Conservation (phyloP, 192 early-diverging fungal species). For the Dissophora ornata region DNA sequence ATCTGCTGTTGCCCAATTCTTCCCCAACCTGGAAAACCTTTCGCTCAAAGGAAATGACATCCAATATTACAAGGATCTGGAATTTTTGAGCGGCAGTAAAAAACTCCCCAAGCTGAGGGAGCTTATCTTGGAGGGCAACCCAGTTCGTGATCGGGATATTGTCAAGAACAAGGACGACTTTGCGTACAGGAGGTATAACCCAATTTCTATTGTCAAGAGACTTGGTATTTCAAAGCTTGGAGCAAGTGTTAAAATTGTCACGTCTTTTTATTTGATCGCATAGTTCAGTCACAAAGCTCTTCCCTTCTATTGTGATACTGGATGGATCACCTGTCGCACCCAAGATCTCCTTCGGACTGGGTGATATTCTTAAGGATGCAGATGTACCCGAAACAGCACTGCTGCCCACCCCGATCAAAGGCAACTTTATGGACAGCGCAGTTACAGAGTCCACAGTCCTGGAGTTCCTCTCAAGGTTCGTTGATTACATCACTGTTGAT, state of each 20-base stretch:
- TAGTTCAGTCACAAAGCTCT: conserved; percentile 48
- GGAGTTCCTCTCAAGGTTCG: conserved; percentile 56
- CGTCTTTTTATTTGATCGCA: not conserved
- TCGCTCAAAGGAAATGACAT: conserved; percentile 61
- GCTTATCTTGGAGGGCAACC: conserved; percentile 57
- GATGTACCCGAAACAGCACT: not conserved
- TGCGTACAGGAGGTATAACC: conserved; percentile 46
- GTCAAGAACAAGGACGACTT: conserved; percentile 44
- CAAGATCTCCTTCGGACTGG: conserved; percentile 48
- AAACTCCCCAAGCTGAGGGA: conserved; percentile 47
- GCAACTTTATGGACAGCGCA: conserved; percentile 58
- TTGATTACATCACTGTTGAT: not conserved
- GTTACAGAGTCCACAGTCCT: conserved; percentile 37
- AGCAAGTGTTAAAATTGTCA: not conserved
- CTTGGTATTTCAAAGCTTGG: no score
- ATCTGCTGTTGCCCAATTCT: conserved; percentile 29
- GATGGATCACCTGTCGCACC: conserved; percentile 47
- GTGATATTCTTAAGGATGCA: conserved; percentile 3
- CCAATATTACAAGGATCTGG: conserved; percentile 36
- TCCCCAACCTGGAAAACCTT: conserved; percentile 57
- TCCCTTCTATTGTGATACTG: conserved; percentile 52
- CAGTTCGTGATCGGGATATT: conserved; percentile 34
- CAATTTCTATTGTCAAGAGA: no score
- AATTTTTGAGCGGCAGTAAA: conserved; percentile 36
- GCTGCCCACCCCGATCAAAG: conserved; percentile 35